phyloP scores from a whole-genome alignment of 345 rosid genomes.

The Salix suchowensis region DNA sequence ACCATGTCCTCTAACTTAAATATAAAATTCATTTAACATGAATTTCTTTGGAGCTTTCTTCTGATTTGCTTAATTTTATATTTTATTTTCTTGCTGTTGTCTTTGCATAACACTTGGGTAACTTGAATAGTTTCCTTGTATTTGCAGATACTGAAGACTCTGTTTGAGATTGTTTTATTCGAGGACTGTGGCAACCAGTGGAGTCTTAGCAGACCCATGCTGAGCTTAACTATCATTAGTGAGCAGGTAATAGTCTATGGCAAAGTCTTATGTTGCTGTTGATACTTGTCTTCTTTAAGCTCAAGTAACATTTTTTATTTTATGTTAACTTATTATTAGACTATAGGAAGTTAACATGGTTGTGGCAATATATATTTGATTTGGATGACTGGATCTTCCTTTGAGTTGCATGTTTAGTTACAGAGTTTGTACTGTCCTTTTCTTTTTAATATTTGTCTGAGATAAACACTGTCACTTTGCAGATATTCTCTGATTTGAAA shows the following conservation, averaged over 20 bases:
- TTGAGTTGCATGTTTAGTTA: not conserved
- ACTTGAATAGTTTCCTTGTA: slow-evolving; percentile 12
- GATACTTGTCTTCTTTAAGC: not conserved
- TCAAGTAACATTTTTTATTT: not conserved
- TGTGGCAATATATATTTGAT: not conserved
- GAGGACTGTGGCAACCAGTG: slow-evolving; percentile 97
- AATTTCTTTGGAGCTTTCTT: not conserved
- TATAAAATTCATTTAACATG: not conserved
- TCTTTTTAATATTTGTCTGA: not conserved
- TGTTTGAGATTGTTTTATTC: slow-evolving; percentile 86
- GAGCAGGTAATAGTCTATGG: slow-evolving; percentile 50
- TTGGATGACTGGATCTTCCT: not conserved
- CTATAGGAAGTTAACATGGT: not conserved
- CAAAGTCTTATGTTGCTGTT: not conserved
- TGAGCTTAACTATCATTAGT: slow-evolving; percentile 82
- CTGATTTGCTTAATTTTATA: not conserved
- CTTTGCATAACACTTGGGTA: not conserved
- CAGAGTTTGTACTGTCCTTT: not conserved
- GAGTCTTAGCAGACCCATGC: slow-evolving; percentile 99
- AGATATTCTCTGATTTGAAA: slow-evolving; percentile 85
- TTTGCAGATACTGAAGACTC: slow-evolving; percentile 79
- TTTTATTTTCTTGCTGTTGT: not conserved
- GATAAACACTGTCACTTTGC: slow-evolving; percentile 25
- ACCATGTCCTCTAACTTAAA: not conserved
- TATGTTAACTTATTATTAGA: not conserved